Evolutionary conservation across 2,329 filamentous ascomycete genomes (phyloP), one percentile per base, ranked within the genome.

Genomic region (Basipetospora sp.): DNA sequence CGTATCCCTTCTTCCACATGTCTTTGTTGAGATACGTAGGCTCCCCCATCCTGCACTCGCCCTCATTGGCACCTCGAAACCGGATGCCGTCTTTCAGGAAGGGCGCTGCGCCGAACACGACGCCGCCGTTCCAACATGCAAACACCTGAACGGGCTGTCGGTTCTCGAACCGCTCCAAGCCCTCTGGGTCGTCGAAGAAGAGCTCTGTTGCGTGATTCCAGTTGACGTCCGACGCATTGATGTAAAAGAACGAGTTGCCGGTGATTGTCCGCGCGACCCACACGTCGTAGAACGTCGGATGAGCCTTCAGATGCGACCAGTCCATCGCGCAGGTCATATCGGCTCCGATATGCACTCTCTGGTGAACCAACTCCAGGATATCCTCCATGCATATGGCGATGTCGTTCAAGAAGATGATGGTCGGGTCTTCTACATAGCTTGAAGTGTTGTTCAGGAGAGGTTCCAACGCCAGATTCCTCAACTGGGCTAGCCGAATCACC

Each of bases 301-400:
- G 52, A 0, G 38, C 37, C 0, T 57, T 61, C 3, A 55, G 51
- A 30, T 63, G 64, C 0, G 57, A 63, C 69, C 71, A 77, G 49
- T 77, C 71, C 60, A 77, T 66, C 5, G 57, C 68, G 45, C 71
- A 77, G 0, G 63, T 65, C 64, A 73, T 72, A 47, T 69, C 63
- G 6, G 69, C 71, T 2, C 48, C 51, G 27, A 67, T 65, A 3
- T 44, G 44, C 5, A 42, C 45, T 18, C 57, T 62, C 49, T 75
- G 69, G 43, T 67, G 57, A 1, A 64, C 45, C 1, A 76, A 54
- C 49, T 76, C 72, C 3, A 78, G 55, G 13, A 77, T 60, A 43
- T 77, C 71, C 28, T 74, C 68, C 6, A 56, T 30, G 41, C 69
- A 74, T 4, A 56, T 51, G 3, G 64, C 63, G 9, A 74, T 64